Evolutionary conservation across 73 alveolate genomes (phyloP).

Genomic region (Tetrahymena elliotti): DNA sequence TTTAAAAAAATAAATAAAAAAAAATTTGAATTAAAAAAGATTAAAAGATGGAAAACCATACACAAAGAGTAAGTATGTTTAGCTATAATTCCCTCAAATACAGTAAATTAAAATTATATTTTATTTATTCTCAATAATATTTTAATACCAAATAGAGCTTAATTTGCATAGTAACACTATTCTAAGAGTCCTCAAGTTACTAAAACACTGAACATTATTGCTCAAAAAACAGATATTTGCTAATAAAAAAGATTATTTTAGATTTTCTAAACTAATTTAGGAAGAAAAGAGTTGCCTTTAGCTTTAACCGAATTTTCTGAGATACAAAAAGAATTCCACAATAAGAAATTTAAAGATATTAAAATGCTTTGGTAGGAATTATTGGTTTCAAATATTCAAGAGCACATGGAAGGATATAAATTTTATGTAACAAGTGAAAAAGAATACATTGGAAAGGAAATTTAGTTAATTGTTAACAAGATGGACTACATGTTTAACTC

Average conservation of each 20-base stretch:
- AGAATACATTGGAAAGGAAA: not conserved
- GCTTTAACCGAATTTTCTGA: constrained; percentile 8
- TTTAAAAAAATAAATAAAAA: too few relatives aligned
- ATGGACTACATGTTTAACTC: constrained; percentile 13
- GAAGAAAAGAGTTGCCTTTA: constrained; percentile 5
- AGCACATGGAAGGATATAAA: constrained; percentile 10
- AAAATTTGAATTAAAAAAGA: not conserved
- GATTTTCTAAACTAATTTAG: not conserved
- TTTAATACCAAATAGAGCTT: not conserved
- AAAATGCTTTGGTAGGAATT: constrained; percentile 11
- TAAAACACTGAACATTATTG: constrained; percentile 1
- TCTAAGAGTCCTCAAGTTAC: constrained; percentile 4
- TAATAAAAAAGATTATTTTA: not conserved
- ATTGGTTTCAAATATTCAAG: constrained; percentile 17
- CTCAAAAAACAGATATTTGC: not conserved
- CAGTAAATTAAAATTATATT: not conserved
- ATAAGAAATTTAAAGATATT: not conserved
- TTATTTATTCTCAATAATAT: not conserved
- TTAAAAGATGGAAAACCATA: not conserved
- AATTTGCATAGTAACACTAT: not conserved
- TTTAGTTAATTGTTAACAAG: not conserved
- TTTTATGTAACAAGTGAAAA: constrained; percentile 25
- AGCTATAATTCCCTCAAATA: not conserved
- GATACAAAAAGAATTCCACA: not conserved
- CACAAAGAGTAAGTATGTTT: not conserved